These are phyloP conservation scores for Fusarium fujikuroi DNA, from an alignment of 2,329 filamentous ascomycete genomes.

Conservation along the genomic window DNA sequence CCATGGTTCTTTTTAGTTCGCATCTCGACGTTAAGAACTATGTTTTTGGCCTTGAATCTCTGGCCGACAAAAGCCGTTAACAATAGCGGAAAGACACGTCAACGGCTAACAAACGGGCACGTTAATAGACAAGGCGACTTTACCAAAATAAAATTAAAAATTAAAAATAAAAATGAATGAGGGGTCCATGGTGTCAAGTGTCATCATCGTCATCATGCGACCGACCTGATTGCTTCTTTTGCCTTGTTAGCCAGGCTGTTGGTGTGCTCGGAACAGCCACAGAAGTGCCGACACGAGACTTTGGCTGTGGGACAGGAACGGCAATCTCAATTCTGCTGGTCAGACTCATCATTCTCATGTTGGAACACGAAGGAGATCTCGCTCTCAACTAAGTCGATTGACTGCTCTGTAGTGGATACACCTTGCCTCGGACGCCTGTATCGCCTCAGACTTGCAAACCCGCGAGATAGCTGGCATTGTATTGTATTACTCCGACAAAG, in stretches of 20 bases:
- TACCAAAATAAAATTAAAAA: not conserved
- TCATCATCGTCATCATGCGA: slow-evolving; percentile 41
- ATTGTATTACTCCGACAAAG: not conserved
- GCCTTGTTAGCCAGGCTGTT: slow-evolving; percentile 6
- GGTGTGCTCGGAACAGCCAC: slow-evolving; percentile 24
- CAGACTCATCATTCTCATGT: not conserved
- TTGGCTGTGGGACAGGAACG: slow-evolving; percentile 16
- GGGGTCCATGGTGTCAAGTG: slow-evolving; percentile 34
- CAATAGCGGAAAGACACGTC: slow-evolving; percentile 14
- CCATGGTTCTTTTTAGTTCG: not conserved
- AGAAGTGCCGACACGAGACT: slow-evolving; percentile 36
- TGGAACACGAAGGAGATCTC: not conserved
- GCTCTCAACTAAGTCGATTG: not conserved
- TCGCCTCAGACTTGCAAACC: not conserved
- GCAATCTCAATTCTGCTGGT: not conserved
- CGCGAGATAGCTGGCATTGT: not conserved
- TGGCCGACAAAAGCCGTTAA: slow-evolving; percentile 15
- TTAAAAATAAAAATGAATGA: slow-evolving; percentile 6
- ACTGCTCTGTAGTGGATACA: not conserved
- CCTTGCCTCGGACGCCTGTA: not conserved
- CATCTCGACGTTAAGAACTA: not conserved
- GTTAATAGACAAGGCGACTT: not conserved
- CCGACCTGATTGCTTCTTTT: slow-evolving; percentile 15
- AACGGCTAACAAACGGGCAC: slow-evolving; percentile 25
- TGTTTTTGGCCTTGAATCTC: not conserved